phyloP scores from a whole-genome alignment of 2,329 filamentous ascomycete genomes.

The Talaromyces pinophilus region DNA sequence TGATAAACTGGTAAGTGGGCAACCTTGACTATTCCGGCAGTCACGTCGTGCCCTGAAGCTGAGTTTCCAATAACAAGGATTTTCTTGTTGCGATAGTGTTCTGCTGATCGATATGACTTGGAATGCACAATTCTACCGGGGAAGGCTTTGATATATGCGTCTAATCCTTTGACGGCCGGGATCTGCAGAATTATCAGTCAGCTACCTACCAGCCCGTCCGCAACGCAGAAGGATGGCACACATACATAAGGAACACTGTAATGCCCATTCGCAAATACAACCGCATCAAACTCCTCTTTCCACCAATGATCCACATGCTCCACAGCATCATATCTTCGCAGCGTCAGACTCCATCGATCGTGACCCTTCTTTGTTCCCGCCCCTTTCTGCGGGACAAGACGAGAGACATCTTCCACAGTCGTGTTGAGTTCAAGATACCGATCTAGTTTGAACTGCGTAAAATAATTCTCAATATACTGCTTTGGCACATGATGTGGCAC shows the following conservation, averaged over 20 bases:
- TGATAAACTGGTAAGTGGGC: constrained; percentile 53
- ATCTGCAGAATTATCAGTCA: constrained; percentile 36
- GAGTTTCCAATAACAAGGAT: constrained; percentile 62
- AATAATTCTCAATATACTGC: constrained; percentile 60
- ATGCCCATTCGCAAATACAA: constrained; percentile 59
- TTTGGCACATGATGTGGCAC: constrained; percentile 57
- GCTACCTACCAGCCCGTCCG: not conserved
- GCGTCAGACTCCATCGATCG: constrained; percentile 52
- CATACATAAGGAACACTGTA: constrained; percentile 59
- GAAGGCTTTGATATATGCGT: constrained; percentile 42
- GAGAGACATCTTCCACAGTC: constrained; percentile 58
- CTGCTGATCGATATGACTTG: constrained; percentile 49
- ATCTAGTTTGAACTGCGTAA: constrained; percentile 54
- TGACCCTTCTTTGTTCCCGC: constrained; percentile 10
- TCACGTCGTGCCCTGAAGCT: constrained; percentile 62
- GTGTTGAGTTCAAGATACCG: constrained; percentile 51
- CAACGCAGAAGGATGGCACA: not conserved
- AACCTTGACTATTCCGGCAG: constrained; percentile 50
- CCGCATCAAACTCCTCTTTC: constrained; percentile 60
- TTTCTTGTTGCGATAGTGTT: constrained; percentile 42
- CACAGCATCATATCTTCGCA: constrained; percentile 43
- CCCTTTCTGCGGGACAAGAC: constrained; percentile 27
- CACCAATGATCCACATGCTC: constrained; percentile 56
- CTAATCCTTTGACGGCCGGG: constrained; percentile 50
- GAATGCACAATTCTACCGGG: constrained; percentile 50